phyloP scores from a whole-genome alignment of 1,284 basidiomycete species.

The Apiotrichum sp. region DNA sequence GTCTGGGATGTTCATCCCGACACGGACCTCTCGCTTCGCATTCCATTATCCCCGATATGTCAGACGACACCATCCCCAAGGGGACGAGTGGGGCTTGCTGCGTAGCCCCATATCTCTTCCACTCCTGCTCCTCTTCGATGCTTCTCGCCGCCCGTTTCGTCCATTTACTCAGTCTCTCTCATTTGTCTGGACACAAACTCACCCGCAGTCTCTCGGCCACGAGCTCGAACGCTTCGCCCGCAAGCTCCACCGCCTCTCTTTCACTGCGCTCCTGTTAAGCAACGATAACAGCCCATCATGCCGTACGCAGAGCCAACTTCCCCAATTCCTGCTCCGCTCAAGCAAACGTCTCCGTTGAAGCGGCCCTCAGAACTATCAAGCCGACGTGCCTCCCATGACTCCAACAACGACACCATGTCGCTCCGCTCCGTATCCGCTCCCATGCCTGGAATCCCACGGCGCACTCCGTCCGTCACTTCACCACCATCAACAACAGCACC shows the following conservation, averaged over 20 bases:
- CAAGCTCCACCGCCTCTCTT: not conserved
- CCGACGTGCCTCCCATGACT: not conserved
- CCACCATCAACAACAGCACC: not conserved
- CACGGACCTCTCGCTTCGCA: no score
- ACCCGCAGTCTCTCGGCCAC: not conserved
- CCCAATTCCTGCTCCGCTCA: constrained; percentile 28
- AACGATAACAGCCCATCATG: constrained; percentile 22
- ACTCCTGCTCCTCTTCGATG: no score
- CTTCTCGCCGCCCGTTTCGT: no score
- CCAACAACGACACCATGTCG: not conserved
- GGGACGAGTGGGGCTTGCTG: no score
- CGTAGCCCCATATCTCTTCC: no score
- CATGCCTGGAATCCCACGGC: constrained; percentile 40
- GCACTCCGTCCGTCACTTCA: constrained; percentile 19
- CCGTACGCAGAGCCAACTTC: constrained; percentile 44
- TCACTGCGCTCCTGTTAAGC: not conserved
- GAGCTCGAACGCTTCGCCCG: no score
- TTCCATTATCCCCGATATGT: no score
- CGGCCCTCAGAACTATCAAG: not conserved
- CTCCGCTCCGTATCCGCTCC: constrained; percentile 18
- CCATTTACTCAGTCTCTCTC: no score
- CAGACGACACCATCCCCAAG: no score
- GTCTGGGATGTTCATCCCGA: no score
- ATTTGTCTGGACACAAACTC: no score
- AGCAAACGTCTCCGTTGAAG: constrained; percentile 11